Conservation (phyloP, 2,329 filamentous ascomycete genomes). For the Leptographium galeiforme region DNA sequence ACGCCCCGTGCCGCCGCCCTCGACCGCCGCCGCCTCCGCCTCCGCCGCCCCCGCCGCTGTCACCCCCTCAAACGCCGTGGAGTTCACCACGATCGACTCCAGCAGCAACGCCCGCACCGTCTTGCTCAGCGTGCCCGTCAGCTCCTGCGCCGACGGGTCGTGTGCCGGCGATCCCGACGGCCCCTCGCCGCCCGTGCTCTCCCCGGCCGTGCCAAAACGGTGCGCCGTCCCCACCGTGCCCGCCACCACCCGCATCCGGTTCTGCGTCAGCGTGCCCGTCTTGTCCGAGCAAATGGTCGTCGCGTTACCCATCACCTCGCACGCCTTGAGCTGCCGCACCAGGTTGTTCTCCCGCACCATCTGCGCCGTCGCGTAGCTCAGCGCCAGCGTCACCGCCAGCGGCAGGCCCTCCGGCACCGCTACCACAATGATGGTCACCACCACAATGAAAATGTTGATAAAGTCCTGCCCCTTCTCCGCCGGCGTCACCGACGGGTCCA, state of each 20-base stretch:
- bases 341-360: constrained; percentile 70
- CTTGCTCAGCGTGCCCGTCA: constrained; percentile 29
- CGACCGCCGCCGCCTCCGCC: background rate
- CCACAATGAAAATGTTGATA: constrained; percentile 63
- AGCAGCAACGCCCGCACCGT: constrained; percentile 39
- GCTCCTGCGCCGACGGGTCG: constrained; percentile 30
- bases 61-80: constrained; percentile 64
- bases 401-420: constrained; percentile 68
- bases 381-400: constrained; percentile 61
- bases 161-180: background rate
- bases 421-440: constrained; percentile 68
- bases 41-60: constrained; percentile 50
- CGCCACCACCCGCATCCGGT: constrained; percentile 55
- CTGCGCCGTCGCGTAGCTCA: constrained; percentile 63
- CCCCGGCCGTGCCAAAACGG: constrained; percentile 33
- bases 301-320: constrained; percentile 68
- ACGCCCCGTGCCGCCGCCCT: background rate
- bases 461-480: constrained; percentile 69
- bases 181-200: constrained; percentile 9
- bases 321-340: constrained; percentile 62
- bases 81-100: constrained; percentile 51
- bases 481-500: constrained; percentile 34
- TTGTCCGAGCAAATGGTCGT: constrained; percentile 51
- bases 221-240: constrained; percentile 43
- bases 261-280: constrained; percentile 53